These are phyloP conservation scores for Backusella tuberculispora DNA, from an alignment of 192 early-diverging fungal species.

Conservation along the genomic window DNA sequence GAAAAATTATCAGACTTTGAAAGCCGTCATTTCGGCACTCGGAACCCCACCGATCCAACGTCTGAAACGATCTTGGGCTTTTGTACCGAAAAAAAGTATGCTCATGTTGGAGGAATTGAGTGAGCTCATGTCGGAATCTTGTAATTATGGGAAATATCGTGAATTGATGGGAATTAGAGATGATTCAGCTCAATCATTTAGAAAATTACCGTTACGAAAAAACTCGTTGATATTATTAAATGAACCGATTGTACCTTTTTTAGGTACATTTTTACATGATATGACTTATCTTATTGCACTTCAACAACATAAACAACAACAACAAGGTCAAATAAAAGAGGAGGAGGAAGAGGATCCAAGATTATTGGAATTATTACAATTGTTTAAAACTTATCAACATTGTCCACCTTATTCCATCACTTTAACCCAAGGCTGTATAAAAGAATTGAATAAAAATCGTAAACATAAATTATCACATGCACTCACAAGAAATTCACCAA, in stretches of 20 bases:
- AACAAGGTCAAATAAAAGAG: constrained; percentile 24
- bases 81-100: constrained; percentile 64
- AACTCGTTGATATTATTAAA: not conserved
- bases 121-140: constrained; percentile 64
- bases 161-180: constrained; percentile 34
- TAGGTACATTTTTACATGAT: constrained; percentile 78
- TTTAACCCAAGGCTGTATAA: constrained; percentile 46
- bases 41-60: constrained; percentile 69
- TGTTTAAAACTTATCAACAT: constrained; percentile 53
- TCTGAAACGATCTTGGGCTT: constrained; percentile 70
- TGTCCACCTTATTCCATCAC: constrained; percentile 56
- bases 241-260: constrained; percentile 70
- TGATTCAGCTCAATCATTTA: not conserved
- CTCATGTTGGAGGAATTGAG: constrained; percentile 52
- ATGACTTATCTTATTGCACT: constrained; percentile 68
- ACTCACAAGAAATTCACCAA: constrained; percentile 46
- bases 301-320: not conserved
- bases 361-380: constrained; percentile 59
- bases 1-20: constrained; percentile 68
- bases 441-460: constrained; percentile 50
- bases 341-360: constrained; percentile 47
- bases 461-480: constrained; percentile 50
- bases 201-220: not conserved
- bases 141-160: constrained; percentile 69
- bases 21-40: constrained; percentile 66